phyloP scores from a whole-genome alignment of 352 stramenopile genomes.

The Phytophthora quininea region DNA sequence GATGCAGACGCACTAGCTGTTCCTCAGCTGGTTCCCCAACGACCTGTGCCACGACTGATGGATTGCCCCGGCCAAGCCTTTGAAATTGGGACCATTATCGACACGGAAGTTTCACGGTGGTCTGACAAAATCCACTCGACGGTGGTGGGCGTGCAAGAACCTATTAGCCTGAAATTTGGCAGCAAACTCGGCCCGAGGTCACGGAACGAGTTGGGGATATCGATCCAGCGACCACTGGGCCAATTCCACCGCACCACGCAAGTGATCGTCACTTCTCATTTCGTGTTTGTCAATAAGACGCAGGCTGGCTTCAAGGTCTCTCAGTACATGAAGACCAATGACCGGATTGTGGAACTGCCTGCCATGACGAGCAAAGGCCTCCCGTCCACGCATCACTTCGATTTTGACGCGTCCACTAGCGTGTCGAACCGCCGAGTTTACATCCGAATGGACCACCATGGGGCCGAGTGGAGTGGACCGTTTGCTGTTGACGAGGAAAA shows the following conservation, averaged over 20 bases:
- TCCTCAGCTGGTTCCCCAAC: conserved; percentile 69
- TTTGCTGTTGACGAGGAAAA: conserved; percentile 87
- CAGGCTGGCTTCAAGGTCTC: conserved; percentile 77
- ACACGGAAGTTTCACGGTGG: conserved; percentile 84
- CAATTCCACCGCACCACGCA: conserved; percentile 90
- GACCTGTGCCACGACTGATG: conserved; percentile 80
- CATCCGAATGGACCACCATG: conserved; percentile 77
- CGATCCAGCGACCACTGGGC: conserved; percentile 82
- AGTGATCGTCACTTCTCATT: conserved; percentile 84
- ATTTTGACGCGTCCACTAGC: conserved; percentile 71
- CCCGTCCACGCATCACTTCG: conserved; percentile 58
- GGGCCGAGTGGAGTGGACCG: conserved; percentile 80
- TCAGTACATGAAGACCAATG: conserved; percentile 61
- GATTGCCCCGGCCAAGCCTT: conserved; percentile 84
- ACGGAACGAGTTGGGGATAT: conserved; percentile 83
- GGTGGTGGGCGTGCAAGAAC: conserved; percentile 85
- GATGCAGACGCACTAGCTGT: conserved; percentile 49
- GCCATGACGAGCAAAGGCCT: conserved; percentile 42
- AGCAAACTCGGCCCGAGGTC: conserved; percentile 69
- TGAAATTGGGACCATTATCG: conserved; percentile 87
- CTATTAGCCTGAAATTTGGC: conserved; percentile 80
- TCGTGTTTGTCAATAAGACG: conserved; percentile 90
- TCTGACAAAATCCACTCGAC: conserved; percentile 88
- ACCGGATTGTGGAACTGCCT: conserved; percentile 71
- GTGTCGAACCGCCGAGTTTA: conserved; percentile 63